phyloP scores from a whole-genome alignment of 352 stramenopile genomes.

The Phytophthora litchii region DNA sequence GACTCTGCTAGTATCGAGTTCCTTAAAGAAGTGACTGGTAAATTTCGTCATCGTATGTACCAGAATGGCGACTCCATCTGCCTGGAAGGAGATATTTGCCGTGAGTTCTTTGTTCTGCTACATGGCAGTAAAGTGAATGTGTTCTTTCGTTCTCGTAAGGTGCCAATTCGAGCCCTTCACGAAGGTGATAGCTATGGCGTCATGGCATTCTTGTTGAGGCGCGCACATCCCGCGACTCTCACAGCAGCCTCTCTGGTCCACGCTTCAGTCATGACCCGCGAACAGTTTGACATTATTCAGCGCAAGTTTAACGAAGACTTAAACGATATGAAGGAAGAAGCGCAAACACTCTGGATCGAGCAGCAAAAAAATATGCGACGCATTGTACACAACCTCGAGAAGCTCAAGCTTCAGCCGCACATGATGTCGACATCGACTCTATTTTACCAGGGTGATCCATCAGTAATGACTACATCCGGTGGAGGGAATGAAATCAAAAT shows the following conservation, averaged over 20 bases:
- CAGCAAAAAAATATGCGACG: slow-evolving; percentile 38
- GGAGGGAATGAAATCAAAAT: background rate
- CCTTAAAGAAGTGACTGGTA: slow-evolving; percentile 78
- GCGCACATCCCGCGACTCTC: slow-evolving; percentile 51
- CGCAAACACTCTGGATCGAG: slow-evolving; percentile 42
- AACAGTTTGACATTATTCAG: slow-evolving; percentile 70
- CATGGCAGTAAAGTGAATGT: slow-evolving; percentile 68
- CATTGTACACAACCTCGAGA: slow-evolving; percentile 55
- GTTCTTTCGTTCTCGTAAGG: slow-evolving; percentile 53
- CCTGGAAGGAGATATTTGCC: slow-evolving; percentile 70
- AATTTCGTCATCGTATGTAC: slow-evolving; percentile 75
- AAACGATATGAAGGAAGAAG: slow-evolving; percentile 54
- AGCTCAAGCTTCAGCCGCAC: slow-evolving; percentile 61
- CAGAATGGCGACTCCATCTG: slow-evolving; percentile 76
- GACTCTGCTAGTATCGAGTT: slow-evolving; percentile 69
- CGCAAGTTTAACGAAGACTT: slow-evolving; percentile 72
- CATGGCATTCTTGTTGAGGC: slow-evolving; percentile 64
- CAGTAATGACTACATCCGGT: background rate
- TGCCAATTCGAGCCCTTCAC: slow-evolving; percentile 60
- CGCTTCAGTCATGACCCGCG: slow-evolving; percentile 72
- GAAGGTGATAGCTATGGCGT: slow-evolving; percentile 76
- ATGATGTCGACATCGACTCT: slow-evolving; percentile 51
- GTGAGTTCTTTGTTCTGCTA: slow-evolving; percentile 70
- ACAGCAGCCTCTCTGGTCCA: slow-evolving; percentile 53
- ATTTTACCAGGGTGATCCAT: slow-evolving; percentile 58